Conservation (phyloP, 257 asterid genomes). For the Capsicum baccatum region DNA sequence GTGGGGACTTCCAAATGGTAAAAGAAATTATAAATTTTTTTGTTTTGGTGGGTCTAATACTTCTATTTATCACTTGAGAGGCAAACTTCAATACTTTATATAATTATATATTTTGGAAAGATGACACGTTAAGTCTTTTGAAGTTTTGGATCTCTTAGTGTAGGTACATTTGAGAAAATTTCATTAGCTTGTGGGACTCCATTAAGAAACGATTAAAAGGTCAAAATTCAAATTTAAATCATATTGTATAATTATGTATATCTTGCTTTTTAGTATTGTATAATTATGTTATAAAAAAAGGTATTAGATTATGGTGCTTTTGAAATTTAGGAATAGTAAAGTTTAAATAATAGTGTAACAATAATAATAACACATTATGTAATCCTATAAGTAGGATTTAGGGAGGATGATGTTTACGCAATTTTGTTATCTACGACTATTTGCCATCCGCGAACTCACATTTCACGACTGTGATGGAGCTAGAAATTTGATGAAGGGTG, state of each 20-base stretch:
- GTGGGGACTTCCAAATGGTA: conserved; percentile 32
- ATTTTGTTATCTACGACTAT: too few species aligned
- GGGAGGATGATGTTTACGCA: too few species aligned
- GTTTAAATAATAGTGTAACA: too few species aligned
- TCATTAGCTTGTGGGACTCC: conserved; percentile 1
- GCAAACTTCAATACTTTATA: conserved; percentile 22
- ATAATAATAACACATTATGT: too few species aligned
- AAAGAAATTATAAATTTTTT: conserved; percentile 27
- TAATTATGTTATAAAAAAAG: not conserved
- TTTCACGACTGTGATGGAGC: too few species aligned
- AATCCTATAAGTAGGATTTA: too few species aligned
- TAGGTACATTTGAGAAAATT: not conserved
- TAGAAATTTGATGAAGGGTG: too few species aligned
- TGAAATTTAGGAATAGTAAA: not conserved
- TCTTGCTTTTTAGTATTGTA: not conserved
- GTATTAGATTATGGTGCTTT: not conserved
- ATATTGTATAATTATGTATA: not conserved
- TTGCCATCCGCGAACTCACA: too few species aligned
- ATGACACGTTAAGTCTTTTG: not conserved
- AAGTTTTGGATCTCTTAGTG: not conserved
- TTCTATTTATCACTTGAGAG: conserved; percentile 10
- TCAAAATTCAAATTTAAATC: not conserved
- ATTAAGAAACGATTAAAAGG: not conserved
- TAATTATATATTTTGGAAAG: conserved; percentile 7
- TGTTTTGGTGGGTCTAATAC: conserved; percentile 43